A percentile compares a stretch with the other conserved stretches of the same genome.
phyloP scores from a whole-genome alignment of 1,284 basidiomycete genomes.

The Neolentinus lepideus region DNA sequence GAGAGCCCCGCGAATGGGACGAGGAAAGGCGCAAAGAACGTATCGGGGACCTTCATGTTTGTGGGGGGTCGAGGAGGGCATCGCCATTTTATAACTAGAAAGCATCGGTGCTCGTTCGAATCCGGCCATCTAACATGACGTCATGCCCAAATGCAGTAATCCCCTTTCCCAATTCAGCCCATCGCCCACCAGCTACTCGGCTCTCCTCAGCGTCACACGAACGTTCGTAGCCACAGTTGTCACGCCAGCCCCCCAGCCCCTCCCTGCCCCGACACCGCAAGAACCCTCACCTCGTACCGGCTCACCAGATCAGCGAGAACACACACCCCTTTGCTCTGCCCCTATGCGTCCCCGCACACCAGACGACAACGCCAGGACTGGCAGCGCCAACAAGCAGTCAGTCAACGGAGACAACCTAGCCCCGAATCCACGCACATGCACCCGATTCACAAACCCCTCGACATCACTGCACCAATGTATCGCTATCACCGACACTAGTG shows the following conservation, averaged over 20 bases:
- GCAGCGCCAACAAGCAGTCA: background rate
- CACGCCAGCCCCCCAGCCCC: constrained; percentile 1
- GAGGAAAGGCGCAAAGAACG: background rate
- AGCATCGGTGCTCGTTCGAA: no score
- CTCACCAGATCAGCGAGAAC: constrained; percentile 28
- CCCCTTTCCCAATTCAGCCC: no score
- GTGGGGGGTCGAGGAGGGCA: background rate
- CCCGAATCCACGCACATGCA: constrained; percentile 15
- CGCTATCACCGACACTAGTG: constrained; percentile 12
- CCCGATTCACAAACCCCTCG: constrained; percentile 34
- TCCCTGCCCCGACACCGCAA: background rate
- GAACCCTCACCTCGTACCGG: constrained; percentile 22
- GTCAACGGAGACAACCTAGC: background rate
- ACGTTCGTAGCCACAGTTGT: constrained; percentile 4
- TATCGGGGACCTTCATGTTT: background rate
- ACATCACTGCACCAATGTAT: constrained; percentile 36
- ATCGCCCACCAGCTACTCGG: background rate
- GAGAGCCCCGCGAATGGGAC: background rate
- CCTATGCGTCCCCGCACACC: constrained; percentile 40
- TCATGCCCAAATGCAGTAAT: no score
- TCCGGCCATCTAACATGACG: no score
- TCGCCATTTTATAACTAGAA: no score
- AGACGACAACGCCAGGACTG: constrained; percentile 33
- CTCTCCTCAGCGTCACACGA: constrained; percentile 1
- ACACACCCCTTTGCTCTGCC: constrained; percentile 26